Evolutionary conservation across 140 eudicot genomes (phyloP), one percentile per base, ranked within the genome.

Genomic region (Erigeron philadelphicus): DNA sequence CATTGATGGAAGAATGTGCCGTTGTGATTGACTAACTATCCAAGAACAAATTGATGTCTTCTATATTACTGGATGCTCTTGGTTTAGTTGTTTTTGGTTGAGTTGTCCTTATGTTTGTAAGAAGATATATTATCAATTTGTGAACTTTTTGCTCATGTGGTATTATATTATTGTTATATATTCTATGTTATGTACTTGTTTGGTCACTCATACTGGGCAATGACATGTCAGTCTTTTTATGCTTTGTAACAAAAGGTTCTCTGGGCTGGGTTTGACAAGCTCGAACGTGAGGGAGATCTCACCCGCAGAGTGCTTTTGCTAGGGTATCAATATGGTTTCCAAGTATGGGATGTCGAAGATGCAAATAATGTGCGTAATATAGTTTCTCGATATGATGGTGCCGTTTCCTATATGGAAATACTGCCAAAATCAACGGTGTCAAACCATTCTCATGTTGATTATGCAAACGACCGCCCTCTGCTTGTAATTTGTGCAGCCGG

Each of bases 291-390:
- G 56, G 79, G 84, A 40, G 84, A 74, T 45, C 12, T 35, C 53
- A 40, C 73, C 16, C 84, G 84, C 56, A 79, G 68, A 64, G 86
- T 86, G 50, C 87, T 92, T 47, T 83, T 92, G 76, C 84, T 92
- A 72, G 98, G 96, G 11, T 92, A 78, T 77, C 86, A 84, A 44
- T 78, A 68, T 62, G 98, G 98, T 65, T 92, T 92, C 68, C 96
- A 92, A 82, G 90, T 92, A 47, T 92, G 95, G 95, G 98, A 92
- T 81, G 95, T 92, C 45, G 96, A 92, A 76, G 92, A 80, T 52
- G 89, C 86, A 31, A 79, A 88, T 72, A 88, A 88, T 69, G 95
- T 92, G 60, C 83, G 65, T 50, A 85, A 82, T 72, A 67, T 92
- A 62, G 88, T 86, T 21, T 82, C 92, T 62, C 80, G 87, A 75